These are phyloP conservation scores for Neurospora sp. DNA, from an alignment of 495 filamentous ascomycete genomes.

Conservation along the genomic window DNA sequence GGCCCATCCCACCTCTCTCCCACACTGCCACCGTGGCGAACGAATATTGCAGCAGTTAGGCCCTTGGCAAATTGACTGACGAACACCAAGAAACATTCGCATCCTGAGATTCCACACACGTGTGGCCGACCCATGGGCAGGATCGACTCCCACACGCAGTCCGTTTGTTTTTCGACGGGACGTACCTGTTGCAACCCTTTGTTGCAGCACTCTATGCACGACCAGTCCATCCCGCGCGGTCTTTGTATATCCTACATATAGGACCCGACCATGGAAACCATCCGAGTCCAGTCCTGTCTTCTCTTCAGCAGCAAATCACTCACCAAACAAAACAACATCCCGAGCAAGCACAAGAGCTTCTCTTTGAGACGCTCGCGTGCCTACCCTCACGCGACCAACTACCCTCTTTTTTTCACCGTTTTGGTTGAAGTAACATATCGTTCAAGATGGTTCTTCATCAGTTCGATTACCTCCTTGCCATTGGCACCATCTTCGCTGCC, in stretches of 20 bases:
- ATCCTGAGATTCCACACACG: not conserved
- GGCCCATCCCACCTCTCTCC: not conserved
- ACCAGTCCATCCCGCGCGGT: not conserved
- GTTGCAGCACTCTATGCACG: not conserved
- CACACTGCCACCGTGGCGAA: not conserved
- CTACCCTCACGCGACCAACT: not conserved
- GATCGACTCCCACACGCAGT: not conserved
- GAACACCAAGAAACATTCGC: not conserved
- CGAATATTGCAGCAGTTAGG: not conserved
- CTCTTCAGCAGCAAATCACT: not conserved
- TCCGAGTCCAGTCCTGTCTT: not conserved
- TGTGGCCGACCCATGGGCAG: not conserved
- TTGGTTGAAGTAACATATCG: not conserved
- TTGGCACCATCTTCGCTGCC: constrained; percentile 67
- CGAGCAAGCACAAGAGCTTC: not conserved
- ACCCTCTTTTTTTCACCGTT: not conserved
- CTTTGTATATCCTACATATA: not conserved
- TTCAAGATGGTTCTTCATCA: constrained; percentile 35
- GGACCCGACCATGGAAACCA: not conserved
- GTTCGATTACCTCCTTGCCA: constrained; percentile 63
- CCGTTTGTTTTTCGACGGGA: not conserved
- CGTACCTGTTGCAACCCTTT: not conserved
- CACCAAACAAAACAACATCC: not conserved
- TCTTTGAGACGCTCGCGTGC: not conserved
- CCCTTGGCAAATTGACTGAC: not conserved